phyloP scores from a whole-genome alignment of 306 rosid species.

The Quercus gilva region DNA sequence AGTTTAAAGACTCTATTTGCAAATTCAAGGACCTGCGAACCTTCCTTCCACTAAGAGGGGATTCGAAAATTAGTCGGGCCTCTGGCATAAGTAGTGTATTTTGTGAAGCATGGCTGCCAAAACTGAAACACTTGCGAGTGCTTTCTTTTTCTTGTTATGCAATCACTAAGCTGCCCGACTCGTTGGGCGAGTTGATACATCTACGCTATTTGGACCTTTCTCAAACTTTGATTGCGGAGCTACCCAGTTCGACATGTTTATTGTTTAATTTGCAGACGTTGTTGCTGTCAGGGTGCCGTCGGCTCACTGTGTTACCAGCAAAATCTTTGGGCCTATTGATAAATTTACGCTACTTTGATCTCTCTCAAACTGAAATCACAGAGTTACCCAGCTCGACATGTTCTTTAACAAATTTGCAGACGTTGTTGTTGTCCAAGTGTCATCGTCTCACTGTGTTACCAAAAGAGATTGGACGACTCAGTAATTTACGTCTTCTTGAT shows the following conservation, averaged over 20 bases:
- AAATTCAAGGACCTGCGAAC: conserved; percentile 1
- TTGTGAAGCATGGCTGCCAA: no score
- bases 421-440: not conserved
- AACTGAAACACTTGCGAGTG: not conserved
- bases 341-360: conserved; percentile 14
- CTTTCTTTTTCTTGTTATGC: not conserved
- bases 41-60: not conserved
- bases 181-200: conserved; percentile 1
- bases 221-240: not conserved
- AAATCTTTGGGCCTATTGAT: not conserved
- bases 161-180: not conserved
- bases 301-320: not conserved
- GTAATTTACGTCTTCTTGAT: no score
- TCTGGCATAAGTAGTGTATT: no score
- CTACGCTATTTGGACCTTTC: conserved; percentile 22
- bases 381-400: not conserved
- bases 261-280: conserved; percentile 24
- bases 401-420: conserved; percentile 19
- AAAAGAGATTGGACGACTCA: no score
- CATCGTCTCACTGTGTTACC: not conserved
- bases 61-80: no score
- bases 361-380: not conserved
- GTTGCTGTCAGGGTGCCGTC: not conserved
- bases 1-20: not conserved
- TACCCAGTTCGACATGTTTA: not conserved